Conservation (phyloP, 257 asterid species). For the Solanum piurae region DNA sequence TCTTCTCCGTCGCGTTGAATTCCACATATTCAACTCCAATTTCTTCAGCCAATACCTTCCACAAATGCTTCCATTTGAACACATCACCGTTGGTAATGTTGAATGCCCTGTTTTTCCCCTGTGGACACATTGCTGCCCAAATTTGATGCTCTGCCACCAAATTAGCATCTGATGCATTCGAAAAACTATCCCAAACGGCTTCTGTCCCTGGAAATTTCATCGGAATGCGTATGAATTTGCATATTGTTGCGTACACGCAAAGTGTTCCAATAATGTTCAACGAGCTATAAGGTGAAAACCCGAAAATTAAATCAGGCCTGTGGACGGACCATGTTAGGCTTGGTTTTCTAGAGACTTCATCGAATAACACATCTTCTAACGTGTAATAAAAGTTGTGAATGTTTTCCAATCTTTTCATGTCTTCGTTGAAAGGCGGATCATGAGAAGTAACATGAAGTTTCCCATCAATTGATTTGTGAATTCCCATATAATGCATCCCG, state of each 20-base stretch:
- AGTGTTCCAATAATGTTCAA: slow-evolving; percentile 73
- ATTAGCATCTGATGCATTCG: slow-evolving; percentile 76
- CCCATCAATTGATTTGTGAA: slow-evolving; percentile 32
- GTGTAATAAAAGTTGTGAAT: slow-evolving; percentile 48
- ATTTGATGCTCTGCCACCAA: slow-evolving; percentile 90
- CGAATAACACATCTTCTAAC: slow-evolving; percentile 57
- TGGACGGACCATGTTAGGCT: slow-evolving; percentile 82
- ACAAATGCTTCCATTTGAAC: slow-evolving; percentile 23
- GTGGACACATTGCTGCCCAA: slow-evolving; percentile 80
- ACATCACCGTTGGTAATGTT: slow-evolving; percentile 88
- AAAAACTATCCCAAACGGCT: slow-evolving; percentile 65
- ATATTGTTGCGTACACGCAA: slow-evolving; percentile 72
- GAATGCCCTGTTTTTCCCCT: slow-evolving; percentile 80
- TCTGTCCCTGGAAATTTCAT: slow-evolving; percentile 68
- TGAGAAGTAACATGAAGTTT: slow-evolving; percentile 15
- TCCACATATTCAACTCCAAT: not conserved
- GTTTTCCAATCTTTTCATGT: slow-evolving; percentile 48
- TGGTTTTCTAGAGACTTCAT: slow-evolving; percentile 52
- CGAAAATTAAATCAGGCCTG: slow-evolving; percentile 64
- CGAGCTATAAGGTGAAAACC: slow-evolving; percentile 69
- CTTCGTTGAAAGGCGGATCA: slow-evolving; percentile 69
- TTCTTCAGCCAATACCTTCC: slow-evolving; percentile 16
- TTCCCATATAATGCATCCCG: slow-evolving; percentile 52
- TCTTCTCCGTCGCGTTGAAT: not conserved
- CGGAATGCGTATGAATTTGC: slow-evolving; percentile 45